Percentiles rank a stretch among this genome's conserved stretches.
Conservation (phyloP, 768 basidiomycete genomes). For the Serendipita indica region DNA sequence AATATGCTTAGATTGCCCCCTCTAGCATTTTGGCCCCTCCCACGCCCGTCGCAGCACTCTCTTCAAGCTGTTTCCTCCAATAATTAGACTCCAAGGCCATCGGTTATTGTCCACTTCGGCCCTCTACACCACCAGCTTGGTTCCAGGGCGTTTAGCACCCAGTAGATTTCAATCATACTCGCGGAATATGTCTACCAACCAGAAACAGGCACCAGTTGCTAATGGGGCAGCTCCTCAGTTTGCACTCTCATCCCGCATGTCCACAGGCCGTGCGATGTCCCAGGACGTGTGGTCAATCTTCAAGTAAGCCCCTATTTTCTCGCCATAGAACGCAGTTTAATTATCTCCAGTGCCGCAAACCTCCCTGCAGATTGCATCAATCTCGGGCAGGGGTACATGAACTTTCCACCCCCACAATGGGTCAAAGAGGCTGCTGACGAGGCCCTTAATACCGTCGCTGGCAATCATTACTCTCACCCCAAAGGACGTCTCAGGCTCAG, state of each 20-base stretch:
- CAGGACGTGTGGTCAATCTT: constrained; percentile 87
- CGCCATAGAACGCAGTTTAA: constrained; percentile 6
- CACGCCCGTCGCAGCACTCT: too few species aligned
- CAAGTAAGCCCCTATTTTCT: constrained; percentile 37
- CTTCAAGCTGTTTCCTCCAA: too few species aligned
- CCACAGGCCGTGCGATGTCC: constrained; percentile 59
- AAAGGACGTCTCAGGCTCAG: constrained; percentile 78
- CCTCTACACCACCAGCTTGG: too few species aligned
- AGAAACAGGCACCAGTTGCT: not conserved
- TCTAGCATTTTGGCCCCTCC: too few species aligned
- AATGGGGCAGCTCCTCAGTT: constrained; percentile 19
- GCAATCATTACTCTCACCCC: constrained; percentile 86
- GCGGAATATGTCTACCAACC: not conserved
- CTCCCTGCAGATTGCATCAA: constrained; percentile 88
- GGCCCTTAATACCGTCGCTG: constrained; percentile 44
- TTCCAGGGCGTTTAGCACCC: too few species aligned
- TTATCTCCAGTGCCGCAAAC: constrained; percentile 51
- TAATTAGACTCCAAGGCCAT: too few species aligned
- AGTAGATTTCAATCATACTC: too few species aligned
- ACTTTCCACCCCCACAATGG: constrained; percentile 74
- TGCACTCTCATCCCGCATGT: constrained; percentile 55
- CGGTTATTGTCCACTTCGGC: too few species aligned
- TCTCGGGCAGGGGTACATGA: constrained; percentile 91
- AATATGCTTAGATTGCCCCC: too few species aligned
- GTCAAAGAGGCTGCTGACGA: constrained; percentile 56